Percentiles rank a stretch among this genome's conserved stretches.
These are phyloP conservation scores for Suaeda aralocaspica DNA, from an alignment of 148 eudicot species.

Conservation along the genomic window DNA sequence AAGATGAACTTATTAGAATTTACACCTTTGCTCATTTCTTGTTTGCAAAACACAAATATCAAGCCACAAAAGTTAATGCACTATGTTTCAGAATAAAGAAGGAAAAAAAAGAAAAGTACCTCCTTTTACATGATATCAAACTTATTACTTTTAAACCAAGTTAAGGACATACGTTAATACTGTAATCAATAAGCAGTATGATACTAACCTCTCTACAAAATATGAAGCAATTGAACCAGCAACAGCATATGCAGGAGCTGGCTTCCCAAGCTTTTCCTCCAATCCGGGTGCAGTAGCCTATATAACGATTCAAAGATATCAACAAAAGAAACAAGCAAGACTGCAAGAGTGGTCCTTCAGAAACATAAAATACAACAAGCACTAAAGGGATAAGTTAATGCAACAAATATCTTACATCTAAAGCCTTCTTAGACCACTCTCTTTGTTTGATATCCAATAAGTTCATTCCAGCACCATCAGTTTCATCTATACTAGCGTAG, in stretches of 20 bases:
- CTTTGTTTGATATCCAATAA: conserved; percentile 74
- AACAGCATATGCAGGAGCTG: conserved; percentile 86
- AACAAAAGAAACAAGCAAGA: conserved; percentile 6
- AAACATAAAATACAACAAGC: not conserved
- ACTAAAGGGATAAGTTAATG: not conserved
- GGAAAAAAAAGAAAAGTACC: no score
- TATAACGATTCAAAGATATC: conserved; percentile 7
- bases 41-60: no score
- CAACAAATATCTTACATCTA: conserved; percentile 50
- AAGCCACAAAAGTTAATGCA: no score
- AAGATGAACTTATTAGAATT: no score
- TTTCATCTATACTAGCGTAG: conserved; percentile 83
- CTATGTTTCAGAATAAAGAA: no score
- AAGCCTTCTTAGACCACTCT: conserved; percentile 64
- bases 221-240: conserved; percentile 72
- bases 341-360: not conserved
- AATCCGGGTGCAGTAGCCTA: conserved; percentile 86
- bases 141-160: not conserved
- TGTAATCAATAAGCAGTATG: not conserved
- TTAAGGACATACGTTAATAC: not conserved
- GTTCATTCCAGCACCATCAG: conserved; percentile 99
- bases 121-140: not conserved
- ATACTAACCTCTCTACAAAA: conserved; percentile 68
- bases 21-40: no score
- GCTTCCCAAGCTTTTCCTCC: conserved; percentile 75